These are phyloP conservation scores for Boletus reticuloceps DNA, from an alignment of 768 basidiomycete species.

Conservation along the genomic window DNA sequence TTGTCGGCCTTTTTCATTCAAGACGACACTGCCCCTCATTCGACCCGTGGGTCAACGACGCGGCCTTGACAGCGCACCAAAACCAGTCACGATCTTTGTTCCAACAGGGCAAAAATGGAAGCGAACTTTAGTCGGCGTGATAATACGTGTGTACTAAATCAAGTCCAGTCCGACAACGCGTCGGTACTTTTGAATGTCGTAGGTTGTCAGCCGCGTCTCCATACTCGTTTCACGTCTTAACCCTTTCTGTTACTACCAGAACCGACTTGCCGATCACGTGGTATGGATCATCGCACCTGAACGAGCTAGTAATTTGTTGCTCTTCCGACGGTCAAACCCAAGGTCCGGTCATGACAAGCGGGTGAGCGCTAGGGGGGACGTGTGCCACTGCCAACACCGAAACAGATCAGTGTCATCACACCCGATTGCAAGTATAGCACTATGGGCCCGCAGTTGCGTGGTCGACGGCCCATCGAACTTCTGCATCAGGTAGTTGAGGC, in stretches of 20 bases:
- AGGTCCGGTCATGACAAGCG: slow-evolving; percentile 15
- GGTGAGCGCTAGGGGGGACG: not conserved
- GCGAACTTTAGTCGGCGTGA: slow-evolving; percentile 4
- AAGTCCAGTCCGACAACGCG: slow-evolving; percentile 1
- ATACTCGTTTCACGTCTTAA: slow-evolving; percentile 25
- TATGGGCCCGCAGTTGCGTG: not conserved
- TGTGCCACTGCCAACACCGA: slow-evolving; percentile 8
- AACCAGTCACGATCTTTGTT: slow-evolving; percentile 17
- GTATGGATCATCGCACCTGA: not conserved
- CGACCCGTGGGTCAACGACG: slow-evolving; percentile 4
- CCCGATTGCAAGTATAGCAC: slow-evolving; percentile 18
- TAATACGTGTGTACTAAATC: slow-evolving; percentile 2
- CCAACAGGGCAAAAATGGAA: slow-evolving; percentile 24
- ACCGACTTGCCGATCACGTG: slow-evolving; percentile 31
- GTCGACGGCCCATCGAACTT: slow-evolving; percentile 11
- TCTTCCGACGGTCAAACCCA: slow-evolving; percentile 5
- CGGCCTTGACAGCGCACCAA: slow-evolving; percentile 12
- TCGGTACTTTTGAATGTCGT: slow-evolving; percentile 13
- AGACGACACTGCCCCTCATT: not conserved
- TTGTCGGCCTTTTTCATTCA: slow-evolving; percentile 16
- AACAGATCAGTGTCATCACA: not conserved
- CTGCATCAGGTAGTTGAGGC: not conserved
- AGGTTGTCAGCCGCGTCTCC: slow-evolving; percentile 18
- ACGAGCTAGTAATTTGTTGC: not conserved
- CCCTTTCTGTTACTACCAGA: slow-evolving; percentile 17